Evolutionary conservation across 225 moss, liverwort and hornwort species (phyloP), one percentile per base, ranked within the genome.

Genomic region (Physcomitrellopsis africana): DNA sequence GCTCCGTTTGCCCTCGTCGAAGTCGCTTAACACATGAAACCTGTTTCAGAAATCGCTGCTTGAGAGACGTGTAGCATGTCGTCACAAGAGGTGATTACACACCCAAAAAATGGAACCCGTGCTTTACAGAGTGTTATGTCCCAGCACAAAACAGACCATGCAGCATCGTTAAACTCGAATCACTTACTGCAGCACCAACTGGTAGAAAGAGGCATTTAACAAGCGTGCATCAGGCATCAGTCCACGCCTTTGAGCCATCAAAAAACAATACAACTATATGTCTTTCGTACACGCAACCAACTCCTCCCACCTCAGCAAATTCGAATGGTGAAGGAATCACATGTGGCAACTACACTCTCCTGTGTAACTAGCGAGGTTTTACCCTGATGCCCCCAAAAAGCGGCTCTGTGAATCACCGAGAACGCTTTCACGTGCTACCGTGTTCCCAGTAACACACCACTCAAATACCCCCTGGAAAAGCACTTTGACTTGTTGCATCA

Each of bases 1-100:
- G 83, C 97, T 94, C 75, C 94, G 86, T 78, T 99, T 99, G 46
- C 89, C 97, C 73, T 99, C 97, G 58, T 94, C 97, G 66, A 99
- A 99, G 76, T 99, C 97, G 43, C 91, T 87, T 58, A 94, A 74
- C 46, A 85, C 81, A 63, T 99, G 97, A 73, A 99, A 99, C 84
- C 93, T 93, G 92, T 26, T 60, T 58, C 49, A 65, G 61, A 23
- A 73, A 77, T 15, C 27, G 67, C 65, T 55, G 43, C 26, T 69
- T 79, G 68, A 79, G 63, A 71, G 69, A 72, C 41, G 57, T 56
- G 67, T 51, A 70, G 43, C 17, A 81, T 66, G 70, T 44, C 70
- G 67, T 64, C 66, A 77, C 23, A 71, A 42, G 48, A 67, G 18
- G 61, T 19, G 43, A 60, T 61, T 22, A 42, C 26, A 55, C 27